A percentile compares a stretch with the other conserved stretches of the same genome.
Conservation (phyloP, 805 yeast species). For the Starmerella floris region DNA sequence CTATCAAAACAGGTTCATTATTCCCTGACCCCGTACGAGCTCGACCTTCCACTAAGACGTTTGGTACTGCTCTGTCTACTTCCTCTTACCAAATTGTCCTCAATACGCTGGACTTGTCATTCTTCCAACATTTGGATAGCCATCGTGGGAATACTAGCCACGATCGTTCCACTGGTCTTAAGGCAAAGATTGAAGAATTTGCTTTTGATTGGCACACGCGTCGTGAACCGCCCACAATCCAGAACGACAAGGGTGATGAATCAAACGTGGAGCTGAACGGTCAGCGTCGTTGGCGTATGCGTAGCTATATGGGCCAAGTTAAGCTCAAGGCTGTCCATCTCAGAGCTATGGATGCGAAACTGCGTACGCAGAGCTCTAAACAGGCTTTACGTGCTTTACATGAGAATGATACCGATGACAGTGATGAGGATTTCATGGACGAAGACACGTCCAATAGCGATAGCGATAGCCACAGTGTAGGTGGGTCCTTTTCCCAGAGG, state of each 20-base stretch:
- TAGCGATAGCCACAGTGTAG: slow-evolving; percentile 5
- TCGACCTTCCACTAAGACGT: slow-evolving; percentile 34
- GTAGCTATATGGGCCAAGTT: slow-evolving; percentile 54
- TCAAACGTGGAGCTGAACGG: slow-evolving; percentile 6
- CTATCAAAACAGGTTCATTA: slow-evolving; percentile 60
- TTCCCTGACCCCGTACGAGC: slow-evolving; percentile 32
- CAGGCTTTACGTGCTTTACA: slow-evolving; percentile 8
- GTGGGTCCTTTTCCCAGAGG: neutral
- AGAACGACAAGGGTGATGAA: slow-evolving; percentile 4
- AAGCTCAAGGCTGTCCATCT: slow-evolving; percentile 58
- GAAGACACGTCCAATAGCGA: slow-evolving; percentile 29
- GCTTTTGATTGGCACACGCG: slow-evolving; percentile 55
- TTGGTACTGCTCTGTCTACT: slow-evolving; percentile 44
- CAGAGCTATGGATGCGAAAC: slow-evolving; percentile 49
- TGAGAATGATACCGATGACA: slow-evolving; percentile 5
- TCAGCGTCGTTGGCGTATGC: slow-evolving; percentile 35
- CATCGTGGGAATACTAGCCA: slow-evolving; percentile 24
- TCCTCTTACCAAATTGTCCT: slow-evolving; percentile 67
- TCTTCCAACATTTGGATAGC: slow-evolving; percentile 34
- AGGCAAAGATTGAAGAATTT: slow-evolving; percentile 44
- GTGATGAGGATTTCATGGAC: slow-evolving; percentile 30
- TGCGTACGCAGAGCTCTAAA: slow-evolving; percentile 23
- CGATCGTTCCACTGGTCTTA: slow-evolving; percentile 49
- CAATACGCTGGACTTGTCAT: slow-evolving; percentile 61
- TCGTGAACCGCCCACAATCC: slow-evolving; percentile 32